Evolutionary conservation across 345 rosid species (phyloP).

Genomic region (Fremontodendron californicum): DNA sequence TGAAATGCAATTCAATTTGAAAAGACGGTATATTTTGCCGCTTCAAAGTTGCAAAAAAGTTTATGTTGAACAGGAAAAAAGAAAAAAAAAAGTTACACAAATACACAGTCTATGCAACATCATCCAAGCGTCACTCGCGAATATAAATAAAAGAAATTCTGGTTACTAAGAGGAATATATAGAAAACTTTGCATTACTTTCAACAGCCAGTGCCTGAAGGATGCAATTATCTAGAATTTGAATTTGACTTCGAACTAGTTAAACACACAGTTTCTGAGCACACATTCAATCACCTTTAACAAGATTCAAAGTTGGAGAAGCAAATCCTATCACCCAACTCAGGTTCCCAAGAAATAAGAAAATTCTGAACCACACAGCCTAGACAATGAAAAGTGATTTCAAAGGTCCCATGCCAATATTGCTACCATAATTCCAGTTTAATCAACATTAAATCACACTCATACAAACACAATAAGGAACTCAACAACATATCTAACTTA

Average conservation of each 20-base stretch:
- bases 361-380: not conserved
- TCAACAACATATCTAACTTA: not conserved
- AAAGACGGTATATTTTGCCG: too few relatives aligned
- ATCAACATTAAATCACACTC: not conserved
- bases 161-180: too few relatives aligned
- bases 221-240: not conserved
- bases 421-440: not conserved
- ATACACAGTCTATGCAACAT: not conserved
- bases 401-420: not conserved
- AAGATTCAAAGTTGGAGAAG: not conserved
- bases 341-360: not conserved
- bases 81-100: too few relatives aligned
- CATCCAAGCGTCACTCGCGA: not conserved
- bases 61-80: too few relatives aligned
- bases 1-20: too few relatives aligned
- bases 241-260: not conserved
- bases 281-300: not conserved
- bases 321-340: not conserved
- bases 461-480: not conserved
- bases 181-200: too few relatives aligned
- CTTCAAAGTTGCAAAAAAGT: too few relatives aligned
- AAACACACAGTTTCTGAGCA: not conserved
- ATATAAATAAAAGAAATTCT: too few relatives aligned
- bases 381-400: not conserved
- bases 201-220: not conserved